A percentile compares a stretch with the other conserved stretches of the same genome.
phyloP scores from a whole-genome alignment of 129 eudicot genomes.

The Saposhnikovia divaricata region DNA sequence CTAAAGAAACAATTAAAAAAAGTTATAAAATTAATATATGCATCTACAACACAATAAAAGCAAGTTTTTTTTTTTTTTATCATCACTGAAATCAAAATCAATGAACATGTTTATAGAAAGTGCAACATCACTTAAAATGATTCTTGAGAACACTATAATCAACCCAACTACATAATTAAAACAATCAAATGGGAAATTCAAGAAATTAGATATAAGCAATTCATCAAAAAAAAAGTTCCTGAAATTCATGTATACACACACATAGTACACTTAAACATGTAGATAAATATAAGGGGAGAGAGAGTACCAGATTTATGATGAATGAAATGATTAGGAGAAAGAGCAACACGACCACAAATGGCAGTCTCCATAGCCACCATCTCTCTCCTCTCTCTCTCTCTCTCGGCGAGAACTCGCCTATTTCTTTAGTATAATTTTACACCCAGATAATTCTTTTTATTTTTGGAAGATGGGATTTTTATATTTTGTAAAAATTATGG shows the following conservation, averaged over 20 bases:
- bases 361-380: conserved; percentile 54
- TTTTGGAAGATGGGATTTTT: background rate
- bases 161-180: background rate
- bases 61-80: background rate
- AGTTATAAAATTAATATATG: background rate
- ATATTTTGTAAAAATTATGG: background rate
- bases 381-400: background rate
- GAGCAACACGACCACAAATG: conserved; percentile 45
- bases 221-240: background rate
- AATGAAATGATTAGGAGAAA: conserved; percentile 42
- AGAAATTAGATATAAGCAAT: background rate
- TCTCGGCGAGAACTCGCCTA: background rate
- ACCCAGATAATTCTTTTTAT: background rate
- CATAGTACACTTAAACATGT: background rate
- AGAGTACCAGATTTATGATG: conserved; percentile 32
- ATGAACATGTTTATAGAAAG: background rate
- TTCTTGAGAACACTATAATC: background rate
- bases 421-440: background rate
- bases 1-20: background rate
- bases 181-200: background rate
- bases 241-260: background rate
- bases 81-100: background rate
- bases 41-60: background rate
- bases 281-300: background rate
- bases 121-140: background rate